These are phyloP conservation scores for Knufia fluminis DNA, from an alignment of 2,329 filamentous ascomycete species.

Conservation along the genomic window DNA sequence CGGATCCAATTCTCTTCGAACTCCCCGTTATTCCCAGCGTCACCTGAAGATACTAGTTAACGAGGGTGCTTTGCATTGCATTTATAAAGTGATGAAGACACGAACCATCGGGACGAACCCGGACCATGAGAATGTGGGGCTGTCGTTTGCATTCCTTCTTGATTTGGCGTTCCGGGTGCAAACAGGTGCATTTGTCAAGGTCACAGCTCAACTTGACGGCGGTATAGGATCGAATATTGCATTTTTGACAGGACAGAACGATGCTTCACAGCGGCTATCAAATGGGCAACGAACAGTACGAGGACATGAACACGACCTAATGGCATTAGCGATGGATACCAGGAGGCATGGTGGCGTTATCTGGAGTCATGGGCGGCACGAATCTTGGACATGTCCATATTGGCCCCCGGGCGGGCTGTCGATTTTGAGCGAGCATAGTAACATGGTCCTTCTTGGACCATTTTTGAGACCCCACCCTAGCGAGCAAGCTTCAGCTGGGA, in stretches of 20 bases:
- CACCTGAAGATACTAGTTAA: slow-evolving; percentile 18
- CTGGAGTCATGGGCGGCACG: neutral
- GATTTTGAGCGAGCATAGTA: neutral
- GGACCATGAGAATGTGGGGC: neutral
- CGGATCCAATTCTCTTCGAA: neutral
- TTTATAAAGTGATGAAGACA: slow-evolving; percentile 32
- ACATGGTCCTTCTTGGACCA: neutral
- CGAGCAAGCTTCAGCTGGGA: neutral
- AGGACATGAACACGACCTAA: neutral
- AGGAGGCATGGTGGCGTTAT: no score
- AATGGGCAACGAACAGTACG: neutral
- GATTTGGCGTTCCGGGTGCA: neutral
- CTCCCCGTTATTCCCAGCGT: slow-evolving; percentile 6
- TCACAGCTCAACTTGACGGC: slow-evolving; percentile 6
- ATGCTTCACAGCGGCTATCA: slow-evolving; percentile 2
- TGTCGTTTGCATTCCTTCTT: neutral
- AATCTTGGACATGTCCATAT: neutral
- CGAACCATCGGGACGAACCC: slow-evolving; percentile 32
- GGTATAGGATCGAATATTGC: neutral
- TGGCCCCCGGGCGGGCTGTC: neutral
- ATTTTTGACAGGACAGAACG: neutral
- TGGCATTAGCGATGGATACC: neutral
- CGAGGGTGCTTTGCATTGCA: slow-evolving; percentile 13
- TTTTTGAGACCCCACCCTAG: neutral
- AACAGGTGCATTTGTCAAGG: neutral